A percentile compares a stretch with the other conserved stretches of the same genome.
Conservation (phyloP, 2,329 filamentous ascomycete genomes). For the Colletotrichum sp. region DNA sequence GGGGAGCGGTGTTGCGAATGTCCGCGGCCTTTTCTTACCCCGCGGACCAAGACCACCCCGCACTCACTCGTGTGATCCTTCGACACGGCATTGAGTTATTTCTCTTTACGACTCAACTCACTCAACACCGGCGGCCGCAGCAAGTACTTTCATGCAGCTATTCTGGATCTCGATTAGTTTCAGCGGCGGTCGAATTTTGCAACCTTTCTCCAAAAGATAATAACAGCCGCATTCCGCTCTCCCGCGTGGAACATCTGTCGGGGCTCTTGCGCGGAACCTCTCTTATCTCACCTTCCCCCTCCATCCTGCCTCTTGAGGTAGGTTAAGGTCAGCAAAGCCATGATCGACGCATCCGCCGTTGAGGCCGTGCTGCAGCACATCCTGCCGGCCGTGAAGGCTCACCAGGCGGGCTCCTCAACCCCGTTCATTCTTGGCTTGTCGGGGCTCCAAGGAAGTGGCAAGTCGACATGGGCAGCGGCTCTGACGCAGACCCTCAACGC, state of each 20-base stretch:
- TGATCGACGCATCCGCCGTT: slow-evolving; percentile 3
- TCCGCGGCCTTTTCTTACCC: neutral
- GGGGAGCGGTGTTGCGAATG: neutral
- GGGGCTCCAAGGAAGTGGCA: slow-evolving; percentile 18
- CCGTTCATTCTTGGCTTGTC: slow-evolving; percentile 15
- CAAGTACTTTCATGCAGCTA: neutral
- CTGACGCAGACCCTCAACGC: slow-evolving; percentile 10
- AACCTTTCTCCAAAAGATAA: neutral
- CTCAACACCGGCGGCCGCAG: neutral
- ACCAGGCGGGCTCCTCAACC: neutral
- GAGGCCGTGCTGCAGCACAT: neutral
- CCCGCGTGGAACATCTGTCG: neutral
- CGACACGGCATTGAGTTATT: neutral
- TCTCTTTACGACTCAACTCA: neutral
- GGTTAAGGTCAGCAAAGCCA: neutral
- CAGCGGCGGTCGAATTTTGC: neutral
- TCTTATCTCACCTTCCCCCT: neutral
- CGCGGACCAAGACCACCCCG: slow-evolving; percentile 5
- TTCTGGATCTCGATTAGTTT: neutral
- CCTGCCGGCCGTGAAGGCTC: neutral
- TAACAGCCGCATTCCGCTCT: neutral
- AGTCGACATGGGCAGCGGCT: slow-evolving; percentile 19
- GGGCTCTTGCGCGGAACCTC: neutral
- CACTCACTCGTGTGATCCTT: neutral
- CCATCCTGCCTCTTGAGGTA: neutral